These are phyloP conservation scores for Microbotryum scabiosae DNA, from an alignment of 1,284 basidiomycete genomes.

Conservation along the genomic window DNA sequence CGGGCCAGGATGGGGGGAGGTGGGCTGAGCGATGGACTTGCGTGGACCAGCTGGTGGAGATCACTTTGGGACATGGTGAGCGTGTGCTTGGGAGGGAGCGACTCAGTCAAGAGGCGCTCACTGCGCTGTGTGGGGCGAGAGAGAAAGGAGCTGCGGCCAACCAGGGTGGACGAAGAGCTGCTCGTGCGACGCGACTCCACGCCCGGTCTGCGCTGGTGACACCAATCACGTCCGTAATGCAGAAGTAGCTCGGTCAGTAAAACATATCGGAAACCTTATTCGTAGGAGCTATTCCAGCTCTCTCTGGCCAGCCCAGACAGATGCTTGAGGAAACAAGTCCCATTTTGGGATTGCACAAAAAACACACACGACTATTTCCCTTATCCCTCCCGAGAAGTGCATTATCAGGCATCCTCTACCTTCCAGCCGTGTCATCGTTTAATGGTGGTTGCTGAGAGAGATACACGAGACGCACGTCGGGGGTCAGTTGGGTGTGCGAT, in stretches of 20 bases:
- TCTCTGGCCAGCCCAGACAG: no score
- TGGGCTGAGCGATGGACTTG: neutral
- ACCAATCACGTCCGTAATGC: no score
- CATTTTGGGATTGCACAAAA: no score
- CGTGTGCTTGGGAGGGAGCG: neutral
- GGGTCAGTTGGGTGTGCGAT: no score
- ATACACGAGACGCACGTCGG: neutral
- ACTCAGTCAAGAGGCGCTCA: neutral
- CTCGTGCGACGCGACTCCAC: no score
- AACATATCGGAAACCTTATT: no score
- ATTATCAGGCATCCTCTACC: neutral
- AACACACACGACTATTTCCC: no score
- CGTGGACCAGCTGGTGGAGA: constrained; percentile 16
- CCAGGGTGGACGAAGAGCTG: neutral
- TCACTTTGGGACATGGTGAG: constrained; percentile 15
- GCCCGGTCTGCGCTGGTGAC: no score
- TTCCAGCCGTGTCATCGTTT: neutral
- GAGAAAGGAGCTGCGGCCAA: neutral
- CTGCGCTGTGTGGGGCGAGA: neutral
- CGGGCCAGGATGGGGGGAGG: neutral
- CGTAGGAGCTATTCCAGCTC: no score
- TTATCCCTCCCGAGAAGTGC: no score
- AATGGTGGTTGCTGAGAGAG: constrained; percentile 25
- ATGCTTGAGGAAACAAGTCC: no score
- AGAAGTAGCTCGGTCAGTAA: no score